Evolutionary conservation across 805 yeast genomes (phyloP).

Genomic region (Candida boidinii): DNA sequence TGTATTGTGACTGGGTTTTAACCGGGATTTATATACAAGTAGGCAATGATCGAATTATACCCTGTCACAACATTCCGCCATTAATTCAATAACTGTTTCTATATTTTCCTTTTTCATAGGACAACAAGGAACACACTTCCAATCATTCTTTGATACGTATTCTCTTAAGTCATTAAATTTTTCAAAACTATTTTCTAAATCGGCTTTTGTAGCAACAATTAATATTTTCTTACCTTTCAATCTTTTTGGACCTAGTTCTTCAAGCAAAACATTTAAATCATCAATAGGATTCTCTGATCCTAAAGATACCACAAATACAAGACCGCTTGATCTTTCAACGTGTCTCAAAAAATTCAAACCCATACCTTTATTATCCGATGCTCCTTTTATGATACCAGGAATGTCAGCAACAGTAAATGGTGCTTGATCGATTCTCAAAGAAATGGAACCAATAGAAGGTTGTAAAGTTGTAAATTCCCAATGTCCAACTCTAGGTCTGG

Average conservation of each 20-base stretch:
- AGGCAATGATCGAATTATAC: no score
- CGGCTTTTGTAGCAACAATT: conserved; percentile 93
- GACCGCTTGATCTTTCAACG: conserved; percentile 83
- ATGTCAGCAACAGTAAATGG: conserved; percentile 94
- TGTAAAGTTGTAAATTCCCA: conserved; percentile 95
- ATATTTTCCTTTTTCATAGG: conserved; percentile 68
- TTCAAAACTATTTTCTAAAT: conserved; percentile 45
- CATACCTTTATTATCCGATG: conserved; percentile 79
- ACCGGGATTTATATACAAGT: conserved; percentile 2
- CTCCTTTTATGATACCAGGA: conserved; percentile 92
- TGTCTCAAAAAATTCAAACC: conserved; percentile 90
- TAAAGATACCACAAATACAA: conserved; percentile 78
- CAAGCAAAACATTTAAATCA: conserved; percentile 54
- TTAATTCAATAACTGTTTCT: conserved; percentile 56
- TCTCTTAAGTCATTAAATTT: conserved; percentile 37
- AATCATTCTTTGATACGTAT: conserved; percentile 31
- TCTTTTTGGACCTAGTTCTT: conserved; percentile 64
- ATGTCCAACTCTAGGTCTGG: conserved; percentile 87
- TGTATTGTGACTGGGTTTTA: no score
- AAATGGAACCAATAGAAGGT: conserved; percentile 86
- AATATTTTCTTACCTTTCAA: conserved; percentile 54
- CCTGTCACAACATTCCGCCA: conserved; percentile 60
- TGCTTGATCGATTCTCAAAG: conserved; percentile 48
- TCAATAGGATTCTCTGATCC: conserved; percentile 58
- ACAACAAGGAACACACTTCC: conserved; percentile 81